Percentiles rank a stretch among this genome's conserved stretches.
Conservation (phyloP, 345 rosid species). For the Gossypioides kirkii region DNA sequence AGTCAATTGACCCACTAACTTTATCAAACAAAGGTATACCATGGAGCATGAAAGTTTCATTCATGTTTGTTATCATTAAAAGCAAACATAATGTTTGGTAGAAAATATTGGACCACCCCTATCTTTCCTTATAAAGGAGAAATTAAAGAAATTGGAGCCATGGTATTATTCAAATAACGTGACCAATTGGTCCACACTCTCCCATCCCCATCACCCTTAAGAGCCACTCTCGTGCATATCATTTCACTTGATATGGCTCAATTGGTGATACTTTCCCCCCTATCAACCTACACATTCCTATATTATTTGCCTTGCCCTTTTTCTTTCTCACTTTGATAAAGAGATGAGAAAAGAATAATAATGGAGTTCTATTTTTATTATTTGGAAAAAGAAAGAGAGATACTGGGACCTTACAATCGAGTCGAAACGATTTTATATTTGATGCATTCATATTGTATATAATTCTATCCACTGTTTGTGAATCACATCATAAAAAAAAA, state of each 20-base stretch:
- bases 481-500: too few relatives aligned
- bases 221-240: not conserved
- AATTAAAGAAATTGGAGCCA: not conserved
- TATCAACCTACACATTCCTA: not conserved
- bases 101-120: not conserved
- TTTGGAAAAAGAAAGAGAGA: too few relatives aligned
- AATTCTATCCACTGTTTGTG: too few relatives aligned
- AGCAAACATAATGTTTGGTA: not conserved
- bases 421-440: too few relatives aligned
- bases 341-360: not conserved
- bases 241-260: not conserved
- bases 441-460: too few relatives aligned
- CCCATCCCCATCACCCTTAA: not conserved
- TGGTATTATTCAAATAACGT: not conserved
- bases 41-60: not conserved
- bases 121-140: not conserved
- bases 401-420: too few relatives aligned
- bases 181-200: not conserved
- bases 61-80: slow-evolving; percentile 5
- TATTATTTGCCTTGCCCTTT: not conserved
- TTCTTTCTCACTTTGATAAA: not conserved
- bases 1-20: not conserved
- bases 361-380: not conserved
- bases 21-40: not conserved
- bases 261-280: not conserved